Evolutionary conservation across 352 stramenopile species (phyloP).

Genomic region (Phytophthora hibernalis): DNA sequence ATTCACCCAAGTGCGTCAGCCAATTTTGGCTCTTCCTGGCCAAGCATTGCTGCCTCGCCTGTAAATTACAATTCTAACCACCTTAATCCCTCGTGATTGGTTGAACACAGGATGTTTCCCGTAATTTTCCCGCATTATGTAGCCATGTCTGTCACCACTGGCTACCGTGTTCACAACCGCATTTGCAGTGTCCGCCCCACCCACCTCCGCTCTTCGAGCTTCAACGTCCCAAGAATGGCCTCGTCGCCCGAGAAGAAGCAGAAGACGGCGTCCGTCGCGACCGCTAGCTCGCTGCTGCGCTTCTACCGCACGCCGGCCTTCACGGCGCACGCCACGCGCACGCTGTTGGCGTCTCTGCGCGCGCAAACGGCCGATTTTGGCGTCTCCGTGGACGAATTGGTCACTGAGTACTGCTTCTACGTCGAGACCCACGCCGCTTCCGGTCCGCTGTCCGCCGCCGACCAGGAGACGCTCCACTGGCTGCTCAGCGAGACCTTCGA

Average conservation of each 20-base stretch:
- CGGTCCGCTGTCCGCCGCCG: slow-evolving; percentile 46
- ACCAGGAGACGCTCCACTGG: slow-evolving; percentile 92
- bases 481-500: slow-evolving; percentile 98
- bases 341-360: slow-evolving; percentile 52
- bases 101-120: not conserved
- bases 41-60: slow-evolving; percentile 15
- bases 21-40: slow-evolving; percentile 3
- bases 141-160: slow-evolving; percentile 21
- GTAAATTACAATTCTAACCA: not conserved
- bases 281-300: slow-evolving; percentile 53
- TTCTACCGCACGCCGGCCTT: slow-evolving; percentile 84
- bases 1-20: slow-evolving; percentile 7
- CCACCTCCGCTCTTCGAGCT: slow-evolving; percentile 14
- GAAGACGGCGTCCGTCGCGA: slow-evolving; percentile 49
- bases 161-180: slow-evolving; percentile 26
- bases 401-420: slow-evolving; percentile 98
- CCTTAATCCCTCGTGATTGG: slow-evolving; percentile 4
- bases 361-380: slow-evolving; percentile 33
- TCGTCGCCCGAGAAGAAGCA: slow-evolving; percentile 72
- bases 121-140: not conserved
- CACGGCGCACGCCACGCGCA: slow-evolving; percentile 68
- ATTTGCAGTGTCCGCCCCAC: slow-evolving; percentile 36
- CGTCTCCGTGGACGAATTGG: slow-evolving; percentile 62
- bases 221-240: slow-evolving; percentile 44
- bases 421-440: slow-evolving; percentile 77